Evolutionary conservation across 2,329 filamentous ascomycete genomes (phyloP).

Genomic region (Penicillium janthinellum): DNA sequence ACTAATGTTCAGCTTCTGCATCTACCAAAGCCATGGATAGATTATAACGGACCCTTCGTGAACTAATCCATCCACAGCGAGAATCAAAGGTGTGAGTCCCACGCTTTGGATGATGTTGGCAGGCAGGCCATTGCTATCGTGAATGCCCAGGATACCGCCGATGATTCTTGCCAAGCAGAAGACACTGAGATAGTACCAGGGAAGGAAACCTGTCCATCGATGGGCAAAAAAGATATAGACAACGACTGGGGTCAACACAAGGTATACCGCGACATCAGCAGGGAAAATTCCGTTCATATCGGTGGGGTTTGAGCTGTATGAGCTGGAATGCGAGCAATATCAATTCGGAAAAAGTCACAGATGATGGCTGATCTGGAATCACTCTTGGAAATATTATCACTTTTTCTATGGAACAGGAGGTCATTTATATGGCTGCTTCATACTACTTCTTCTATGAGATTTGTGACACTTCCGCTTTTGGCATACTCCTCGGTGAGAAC

Average conservation of each 20-base stretch:
- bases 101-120: constrained; percentile 12
- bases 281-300: not conserved
- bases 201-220: not conserved
- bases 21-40: not conserved
- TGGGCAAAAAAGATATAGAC: not conserved
- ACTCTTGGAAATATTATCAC: not conserved
- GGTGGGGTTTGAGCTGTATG: not conserved
- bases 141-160: constrained; percentile 7
- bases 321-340: not conserved
- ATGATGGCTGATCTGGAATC: too few relatives aligned
- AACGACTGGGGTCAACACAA: not conserved
- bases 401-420: not conserved
- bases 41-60: constrained; percentile 7
- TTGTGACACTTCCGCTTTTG: not conserved
- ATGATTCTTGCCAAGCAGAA: constrained; percentile 11
- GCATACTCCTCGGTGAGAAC: not conserved
- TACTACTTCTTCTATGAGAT: too few relatives aligned
- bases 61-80: constrained; percentile 3
- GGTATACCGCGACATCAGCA: not conserved
- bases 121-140: not conserved
- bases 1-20: not conserved
- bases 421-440: not conserved
- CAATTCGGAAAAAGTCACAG: too few relatives aligned
- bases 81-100: constrained; percentile 7
- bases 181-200: constrained; percentile 7